These are phyloP conservation scores for Eucalyptus sp. DNA, from an alignment of 345 rosid genomes.

Conservation along the genomic window DNA sequence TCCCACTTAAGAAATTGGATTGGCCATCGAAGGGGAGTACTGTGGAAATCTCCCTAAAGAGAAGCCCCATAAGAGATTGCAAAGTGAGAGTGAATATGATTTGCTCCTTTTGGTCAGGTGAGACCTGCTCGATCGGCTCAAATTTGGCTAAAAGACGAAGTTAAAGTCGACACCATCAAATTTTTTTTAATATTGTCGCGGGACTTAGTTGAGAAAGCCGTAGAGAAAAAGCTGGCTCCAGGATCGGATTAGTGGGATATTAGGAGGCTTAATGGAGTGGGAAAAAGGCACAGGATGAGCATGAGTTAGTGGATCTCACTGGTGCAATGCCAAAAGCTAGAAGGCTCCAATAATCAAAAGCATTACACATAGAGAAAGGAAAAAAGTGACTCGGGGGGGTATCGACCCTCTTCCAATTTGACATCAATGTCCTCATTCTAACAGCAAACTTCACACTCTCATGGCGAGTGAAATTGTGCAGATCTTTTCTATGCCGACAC, in stretches of 20 bases:
- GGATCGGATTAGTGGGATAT: conserved; percentile 15
- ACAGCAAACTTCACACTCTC: background rate
- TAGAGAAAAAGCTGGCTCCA: background rate
- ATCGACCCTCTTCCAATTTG: background rate
- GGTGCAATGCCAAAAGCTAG: conserved; percentile 3
- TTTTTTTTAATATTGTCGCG: background rate
- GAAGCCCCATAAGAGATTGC: background rate
- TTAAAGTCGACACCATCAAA: background rate
- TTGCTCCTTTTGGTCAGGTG: background rate
- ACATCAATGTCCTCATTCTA: conserved; percentile 8
- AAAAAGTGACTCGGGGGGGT: background rate
- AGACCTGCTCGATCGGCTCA: background rate
- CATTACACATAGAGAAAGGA: conserved; percentile 3
- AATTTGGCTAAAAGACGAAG: background rate
- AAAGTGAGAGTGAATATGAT: background rate
- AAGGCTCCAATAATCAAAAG: conserved; percentile 15
- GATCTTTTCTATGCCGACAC: background rate
- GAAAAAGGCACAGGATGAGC: conserved; percentile 9
- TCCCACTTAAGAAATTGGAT: background rate
- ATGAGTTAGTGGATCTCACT: conserved; percentile 31
- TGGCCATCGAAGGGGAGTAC: background rate
- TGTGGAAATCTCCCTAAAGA: background rate
- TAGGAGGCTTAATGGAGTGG: conserved; percentile 5
- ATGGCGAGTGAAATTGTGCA: background rate
- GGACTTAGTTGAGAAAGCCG: background rate